phyloP scores from a whole-genome alignment of 768 basidiomycete genomes.

The Phaffia australis region DNA sequence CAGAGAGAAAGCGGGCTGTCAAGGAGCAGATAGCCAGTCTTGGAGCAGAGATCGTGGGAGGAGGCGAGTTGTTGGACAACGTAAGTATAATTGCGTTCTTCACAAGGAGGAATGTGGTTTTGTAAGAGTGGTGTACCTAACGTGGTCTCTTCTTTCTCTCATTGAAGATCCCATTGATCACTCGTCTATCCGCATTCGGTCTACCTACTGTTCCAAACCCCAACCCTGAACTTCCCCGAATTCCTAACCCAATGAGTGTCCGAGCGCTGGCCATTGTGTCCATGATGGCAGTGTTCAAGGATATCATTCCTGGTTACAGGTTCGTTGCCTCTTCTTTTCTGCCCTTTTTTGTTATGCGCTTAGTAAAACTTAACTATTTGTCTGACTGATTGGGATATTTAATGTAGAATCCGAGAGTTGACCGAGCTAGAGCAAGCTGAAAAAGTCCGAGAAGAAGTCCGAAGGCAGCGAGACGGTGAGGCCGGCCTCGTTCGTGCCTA shows the following conservation, averaged over 20 bases:
- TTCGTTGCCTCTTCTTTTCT: too few species aligned
- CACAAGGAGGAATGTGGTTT: conserved; percentile 8
- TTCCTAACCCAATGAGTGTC: conserved; percentile 68
- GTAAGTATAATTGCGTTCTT: conserved; percentile 44
- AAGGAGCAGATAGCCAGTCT: conserved; percentile 89
- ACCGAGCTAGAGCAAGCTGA: conserved; percentile 83
- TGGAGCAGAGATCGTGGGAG: conserved; percentile 85
- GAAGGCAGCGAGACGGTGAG: conserved; percentile 83
- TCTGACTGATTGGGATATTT: conserved; percentile 47
- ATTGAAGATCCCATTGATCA: conserved; percentile 67
- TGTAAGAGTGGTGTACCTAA: background rate
- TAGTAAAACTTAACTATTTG: too few species aligned
- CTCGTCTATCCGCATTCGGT: conserved; percentile 82
- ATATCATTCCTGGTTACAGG: conserved; percentile 59
- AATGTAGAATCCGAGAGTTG: conserved; percentile 65
- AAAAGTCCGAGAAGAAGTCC: conserved; percentile 88
- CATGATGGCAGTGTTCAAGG: conserved; percentile 86
- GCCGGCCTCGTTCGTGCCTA: conserved; percentile 82
- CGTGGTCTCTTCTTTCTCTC: background rate
- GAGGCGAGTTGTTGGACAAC: conserved; percentile 71
- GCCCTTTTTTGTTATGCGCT: too few species aligned
- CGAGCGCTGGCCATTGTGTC: conserved; percentile 81
- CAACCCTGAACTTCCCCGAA: conserved; percentile 42
- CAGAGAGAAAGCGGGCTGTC: conserved; percentile 58
- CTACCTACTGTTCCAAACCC: conserved; percentile 59